A percentile compares a stretch with the other conserved stretches of the same genome.
phyloP scores from a whole-genome alignment of 371 early-diverging fungal genomes.

The Rhizomucor miehei region DNA sequence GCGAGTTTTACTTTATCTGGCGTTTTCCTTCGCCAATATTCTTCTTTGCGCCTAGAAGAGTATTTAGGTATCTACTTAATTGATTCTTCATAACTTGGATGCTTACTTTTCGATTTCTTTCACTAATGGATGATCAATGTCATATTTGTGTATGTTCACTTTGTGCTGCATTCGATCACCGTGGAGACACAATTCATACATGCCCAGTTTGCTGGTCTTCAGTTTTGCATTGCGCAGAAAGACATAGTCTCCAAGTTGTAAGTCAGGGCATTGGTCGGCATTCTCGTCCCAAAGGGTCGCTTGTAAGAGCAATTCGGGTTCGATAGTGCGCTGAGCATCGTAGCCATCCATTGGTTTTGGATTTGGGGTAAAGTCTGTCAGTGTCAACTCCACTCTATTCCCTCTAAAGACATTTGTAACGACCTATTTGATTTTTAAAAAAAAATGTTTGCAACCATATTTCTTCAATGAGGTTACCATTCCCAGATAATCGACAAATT shows the following conservation, averaged over 20 bases:
- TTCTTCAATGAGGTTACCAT: neutral
- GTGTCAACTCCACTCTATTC: conserved; percentile 3
- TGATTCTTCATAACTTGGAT: neutral
- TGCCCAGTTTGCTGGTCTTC: conserved; percentile 4
- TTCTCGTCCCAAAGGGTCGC: conserved; percentile 27
- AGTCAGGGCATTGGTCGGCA: conserved; percentile 5
- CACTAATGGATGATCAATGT: neutral
- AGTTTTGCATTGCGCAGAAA: conserved; percentile 3
- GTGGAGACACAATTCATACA: conserved; percentile 8
- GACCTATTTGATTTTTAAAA: neutral
- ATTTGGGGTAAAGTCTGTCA: conserved; percentile 30
- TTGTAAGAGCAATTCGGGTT: conserved; percentile 9
- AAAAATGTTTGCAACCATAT: neutral
- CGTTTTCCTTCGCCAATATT: conserved; percentile 1
- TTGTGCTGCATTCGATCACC: neutral
- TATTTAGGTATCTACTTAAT: neutral
- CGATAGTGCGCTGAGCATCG: neutral
- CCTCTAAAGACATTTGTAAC: neutral
- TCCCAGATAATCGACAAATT: neutral
- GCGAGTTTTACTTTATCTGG: neutral
- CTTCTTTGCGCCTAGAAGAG: neutral
- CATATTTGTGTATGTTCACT: conserved; percentile 7
- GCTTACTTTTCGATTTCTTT: conserved; percentile 6
- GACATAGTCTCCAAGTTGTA: conserved; percentile 13
- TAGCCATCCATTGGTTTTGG: conserved; percentile 1